phyloP scores from a whole-genome alignment of 78 protist genomes.

The Polysphondylium violaceum region DNA sequence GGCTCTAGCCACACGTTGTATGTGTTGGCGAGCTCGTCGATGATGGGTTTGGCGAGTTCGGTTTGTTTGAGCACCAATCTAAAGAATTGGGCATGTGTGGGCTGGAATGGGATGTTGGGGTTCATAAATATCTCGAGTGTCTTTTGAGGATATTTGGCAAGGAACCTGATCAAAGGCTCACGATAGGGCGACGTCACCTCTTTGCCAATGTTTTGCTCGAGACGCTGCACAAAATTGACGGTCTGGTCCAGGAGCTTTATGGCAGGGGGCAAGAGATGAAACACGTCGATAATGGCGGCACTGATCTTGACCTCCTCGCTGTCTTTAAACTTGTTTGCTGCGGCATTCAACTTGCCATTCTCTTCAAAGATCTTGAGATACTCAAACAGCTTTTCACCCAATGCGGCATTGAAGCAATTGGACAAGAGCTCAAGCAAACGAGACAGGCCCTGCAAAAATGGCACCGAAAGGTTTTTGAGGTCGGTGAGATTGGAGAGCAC shows the following conservation, averaged over 20 bases:
- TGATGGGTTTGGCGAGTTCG: slow-evolving; percentile 27
- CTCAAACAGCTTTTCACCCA: slow-evolving; percentile 94
- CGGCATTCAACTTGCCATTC: slow-evolving; percentile 35
- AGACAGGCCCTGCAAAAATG: slow-evolving; percentile 90
- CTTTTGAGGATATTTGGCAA: slow-evolving; percentile 81
- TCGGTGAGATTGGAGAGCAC: slow-evolving; percentile 90
- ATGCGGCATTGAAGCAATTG: slow-evolving; percentile 90
- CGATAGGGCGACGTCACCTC: slow-evolving; percentile 83
- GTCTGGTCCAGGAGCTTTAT: slow-evolving; percentile 84
- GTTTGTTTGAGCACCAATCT: slow-evolving; percentile 14
- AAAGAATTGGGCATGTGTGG: too few species aligned
- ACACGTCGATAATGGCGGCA: slow-evolving; percentile 90
- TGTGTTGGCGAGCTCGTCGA: slow-evolving; percentile 38
- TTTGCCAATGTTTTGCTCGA: slow-evolving; percentile 67
- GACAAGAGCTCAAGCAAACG: slow-evolving; percentile 88
- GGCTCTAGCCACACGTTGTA: slow-evolving; percentile 2
- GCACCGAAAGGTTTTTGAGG: slow-evolving; percentile 81
- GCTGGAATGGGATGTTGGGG: slow-evolving; percentile 7
- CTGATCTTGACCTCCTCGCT: slow-evolving; percentile 76
- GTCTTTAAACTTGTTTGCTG: slow-evolving; percentile 16
- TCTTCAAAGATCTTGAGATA: slow-evolving; percentile 89
- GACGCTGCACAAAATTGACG: slow-evolving; percentile 38
- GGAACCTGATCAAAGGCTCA: slow-evolving; percentile 86
- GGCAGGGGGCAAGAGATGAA: slow-evolving; percentile 92
- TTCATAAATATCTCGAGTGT: slow-evolving; percentile 83